Evolutionary conservation across 306 rosid species (phyloP).

Genomic region (Citrullus amarus): DNA sequence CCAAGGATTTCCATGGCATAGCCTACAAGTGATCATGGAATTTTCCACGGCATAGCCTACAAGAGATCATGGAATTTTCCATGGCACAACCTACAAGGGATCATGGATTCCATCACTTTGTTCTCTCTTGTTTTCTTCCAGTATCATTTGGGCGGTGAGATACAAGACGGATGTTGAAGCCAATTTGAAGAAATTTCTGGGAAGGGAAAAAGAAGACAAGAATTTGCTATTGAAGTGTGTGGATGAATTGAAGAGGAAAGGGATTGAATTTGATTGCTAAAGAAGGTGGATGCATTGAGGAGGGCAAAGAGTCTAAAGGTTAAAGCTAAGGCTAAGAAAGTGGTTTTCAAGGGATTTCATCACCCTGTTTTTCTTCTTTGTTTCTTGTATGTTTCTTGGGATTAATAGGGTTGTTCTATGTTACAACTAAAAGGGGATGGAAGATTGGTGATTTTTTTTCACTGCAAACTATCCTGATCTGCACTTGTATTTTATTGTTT

Average conservation of each 20-base stretch:
- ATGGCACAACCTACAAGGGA: no score
- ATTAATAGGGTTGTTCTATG: conserved; percentile 63
- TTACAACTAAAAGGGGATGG: not conserved
- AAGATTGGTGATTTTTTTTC: not conserved
- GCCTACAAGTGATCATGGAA: conserved; percentile 30
- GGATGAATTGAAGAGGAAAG: conserved; percentile 79
- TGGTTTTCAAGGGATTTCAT: conserved; percentile 85
- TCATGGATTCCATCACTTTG: conserved; percentile 76
- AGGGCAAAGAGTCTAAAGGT: conserved; percentile 80
- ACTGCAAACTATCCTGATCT: conserved; percentile 15
- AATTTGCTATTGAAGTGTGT: conserved; percentile 55
- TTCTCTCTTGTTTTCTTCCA: conserved; percentile 61
- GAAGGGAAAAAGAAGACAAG: conserved; percentile 74
- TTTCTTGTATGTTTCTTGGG: conserved; percentile 60
- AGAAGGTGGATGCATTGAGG: conserved; percentile 87
- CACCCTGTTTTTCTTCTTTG: conserved; percentile 49
- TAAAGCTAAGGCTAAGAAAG: conserved; percentile 40
- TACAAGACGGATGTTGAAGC: conserved; percentile 78
- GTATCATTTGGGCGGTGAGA: conserved; percentile 67
- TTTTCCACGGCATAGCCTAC: no score
- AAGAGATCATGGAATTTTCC: no score
- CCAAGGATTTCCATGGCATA: conserved; percentile 1
- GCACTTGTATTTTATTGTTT: no score
- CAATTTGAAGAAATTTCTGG: conserved; percentile 63
- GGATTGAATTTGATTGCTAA: conserved; percentile 81